A percentile compares a stretch with the other conserved stretches of the same genome.
phyloP scores from a whole-genome alignment of 179 eudicot genomes.

The Carnegiea gigantea region DNA sequence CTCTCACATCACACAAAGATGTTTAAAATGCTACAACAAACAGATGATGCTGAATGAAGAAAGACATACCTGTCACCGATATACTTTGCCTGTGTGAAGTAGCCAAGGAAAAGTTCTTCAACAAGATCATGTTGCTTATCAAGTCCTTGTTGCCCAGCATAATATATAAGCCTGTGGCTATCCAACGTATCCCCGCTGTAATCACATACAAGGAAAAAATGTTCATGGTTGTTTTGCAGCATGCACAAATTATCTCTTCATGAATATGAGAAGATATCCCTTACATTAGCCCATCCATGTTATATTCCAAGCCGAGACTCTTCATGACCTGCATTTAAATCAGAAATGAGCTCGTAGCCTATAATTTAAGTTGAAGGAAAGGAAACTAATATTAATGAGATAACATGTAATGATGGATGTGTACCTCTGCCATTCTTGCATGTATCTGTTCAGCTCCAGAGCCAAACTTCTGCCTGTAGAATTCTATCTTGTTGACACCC shows the following conservation, averaged over 20 bases:
- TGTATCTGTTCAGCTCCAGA: constrained; percentile 49
- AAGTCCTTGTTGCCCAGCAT: constrained; percentile 77
- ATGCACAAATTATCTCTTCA: background rate
- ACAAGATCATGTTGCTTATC: constrained; percentile 75
- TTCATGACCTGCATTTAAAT: constrained; percentile 54
- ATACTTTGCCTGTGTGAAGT: constrained; percentile 77
- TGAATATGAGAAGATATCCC: constrained; percentile 15
- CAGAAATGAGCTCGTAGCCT: background rate
- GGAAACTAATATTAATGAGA: background rate
- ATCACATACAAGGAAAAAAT: constrained; percentile 11
- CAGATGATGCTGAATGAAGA: constrained; percentile 12
- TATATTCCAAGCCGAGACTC: constrained; percentile 68
- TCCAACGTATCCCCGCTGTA: constrained; percentile 78
- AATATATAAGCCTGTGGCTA: constrained; percentile 83
- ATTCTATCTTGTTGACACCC: constrained; percentile 71
- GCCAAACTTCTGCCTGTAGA: constrained; percentile 58
- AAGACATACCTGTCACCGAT: constrained; percentile 70
- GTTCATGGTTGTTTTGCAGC: background rate
- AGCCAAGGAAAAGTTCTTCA: constrained; percentile 78
- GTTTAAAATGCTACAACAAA: background rate
- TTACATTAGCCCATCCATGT: constrained; percentile 81
- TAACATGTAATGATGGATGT: background rate
- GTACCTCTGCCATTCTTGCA: constrained; percentile 70
- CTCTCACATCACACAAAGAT: background rate
- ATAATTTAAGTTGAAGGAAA: constrained; percentile 1